phyloP scores from a whole-genome alignment of 371 early-diverging fungal species.

The Rhizopus arrhizus region DNA sequence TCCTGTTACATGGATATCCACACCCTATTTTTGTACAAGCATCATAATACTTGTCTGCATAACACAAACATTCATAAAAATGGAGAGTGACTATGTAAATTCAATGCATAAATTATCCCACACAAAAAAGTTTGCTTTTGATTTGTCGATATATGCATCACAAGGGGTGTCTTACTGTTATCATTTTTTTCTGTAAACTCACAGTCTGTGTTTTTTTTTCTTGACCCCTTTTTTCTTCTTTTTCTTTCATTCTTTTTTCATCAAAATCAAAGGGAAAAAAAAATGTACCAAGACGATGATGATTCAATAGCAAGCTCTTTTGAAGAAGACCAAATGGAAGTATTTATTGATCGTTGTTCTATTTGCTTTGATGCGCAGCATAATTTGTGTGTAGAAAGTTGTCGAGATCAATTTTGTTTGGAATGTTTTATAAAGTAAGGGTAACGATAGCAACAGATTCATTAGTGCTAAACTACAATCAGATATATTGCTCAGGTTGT shows the following conservation, averaged over 20 bases:
- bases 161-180: neutral
- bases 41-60: too few relatives aligned
- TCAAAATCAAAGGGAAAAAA: neutral
- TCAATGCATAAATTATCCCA: neutral
- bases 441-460: constrained; percentile 20
- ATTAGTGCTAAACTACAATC: neutral
- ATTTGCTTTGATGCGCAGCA: constrained; percentile 62
- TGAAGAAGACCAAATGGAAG: constrained; percentile 47
- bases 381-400: constrained; percentile 57
- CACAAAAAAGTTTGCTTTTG: neutral
- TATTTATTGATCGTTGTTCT: constrained; percentile 58
- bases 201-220: constrained; percentile 1
- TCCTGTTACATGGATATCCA: too few relatives aligned
- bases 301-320: constrained; percentile 18
- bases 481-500: constrained; percentile 60
- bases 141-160: neutral
- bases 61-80: too few relatives aligned
- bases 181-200: neutral
- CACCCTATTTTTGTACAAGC: too few relatives aligned
- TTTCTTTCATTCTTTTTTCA: neutral
- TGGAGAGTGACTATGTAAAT: too few relatives aligned
- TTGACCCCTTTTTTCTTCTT: constrained; percentile 4
- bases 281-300: constrained; percentile 25
- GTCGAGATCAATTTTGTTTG: constrained; percentile 59
- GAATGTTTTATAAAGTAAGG: constrained; percentile 58